Conservation (phyloP, 192 early-diverging fungal genomes). For the Entomortierella parvispora region DNA sequence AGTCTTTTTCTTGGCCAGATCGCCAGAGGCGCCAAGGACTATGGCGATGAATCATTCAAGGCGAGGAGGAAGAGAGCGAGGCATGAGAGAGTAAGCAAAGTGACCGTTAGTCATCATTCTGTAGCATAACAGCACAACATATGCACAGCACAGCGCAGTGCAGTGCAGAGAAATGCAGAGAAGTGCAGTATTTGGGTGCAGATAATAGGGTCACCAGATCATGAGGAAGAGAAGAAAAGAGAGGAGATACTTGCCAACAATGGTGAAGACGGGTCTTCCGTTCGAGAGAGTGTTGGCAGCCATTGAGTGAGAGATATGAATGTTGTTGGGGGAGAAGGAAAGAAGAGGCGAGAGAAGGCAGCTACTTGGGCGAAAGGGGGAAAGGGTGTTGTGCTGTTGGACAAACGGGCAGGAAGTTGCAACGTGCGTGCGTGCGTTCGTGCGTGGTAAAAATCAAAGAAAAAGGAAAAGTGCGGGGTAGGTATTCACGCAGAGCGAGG, state of each 20-base stretch:
- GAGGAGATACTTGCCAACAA: constrained; percentile 24
- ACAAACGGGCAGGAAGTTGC: background rate
- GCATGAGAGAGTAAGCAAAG: background rate
- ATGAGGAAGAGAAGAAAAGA: background rate
- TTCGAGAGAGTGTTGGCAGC: constrained; percentile 7
- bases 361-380: background rate
- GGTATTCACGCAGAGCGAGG: too few species aligned
- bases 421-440: background rate
- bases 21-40: constrained; percentile 88
- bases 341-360: background rate
- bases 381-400: background rate
- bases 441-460: background rate
- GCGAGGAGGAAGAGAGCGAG: background rate
- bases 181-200: too few species aligned
- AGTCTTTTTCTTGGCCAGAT: constrained; percentile 97
- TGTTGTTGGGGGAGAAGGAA: background rate
- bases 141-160: too few species aligned
- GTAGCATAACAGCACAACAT: too few species aligned
- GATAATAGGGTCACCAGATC: background rate
- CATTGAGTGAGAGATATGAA: background rate
- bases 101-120: too few species aligned
- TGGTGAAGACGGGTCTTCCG: constrained; percentile 24
- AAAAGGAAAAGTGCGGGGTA: constrained; percentile 19
- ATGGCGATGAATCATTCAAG: background rate
- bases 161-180: too few species aligned